Base-by-base conservation (phyloP, 345 rosid genomes). In the Populus euphratica region DNA sequence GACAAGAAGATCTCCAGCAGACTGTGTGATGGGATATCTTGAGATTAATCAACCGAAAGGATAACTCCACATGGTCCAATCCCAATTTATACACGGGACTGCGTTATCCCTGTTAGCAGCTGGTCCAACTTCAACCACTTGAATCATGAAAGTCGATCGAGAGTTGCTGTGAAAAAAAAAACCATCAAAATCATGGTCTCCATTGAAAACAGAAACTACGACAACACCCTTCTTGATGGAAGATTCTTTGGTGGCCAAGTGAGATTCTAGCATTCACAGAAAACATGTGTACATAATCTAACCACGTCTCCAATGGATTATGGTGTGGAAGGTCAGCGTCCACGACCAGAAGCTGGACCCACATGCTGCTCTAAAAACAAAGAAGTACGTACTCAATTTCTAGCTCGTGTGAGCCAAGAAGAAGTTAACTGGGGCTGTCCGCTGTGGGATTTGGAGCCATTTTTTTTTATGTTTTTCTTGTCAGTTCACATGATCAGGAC, bases 231-330 rank as follows among this genome's bases (percentile, higher is more conserved):
- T 33, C 43, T 33, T 21, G 12, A 6, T 56, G 70, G 25, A 54
- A 68, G 69, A 80, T 23, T 75, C 70, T 74, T 65, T 20, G 2
- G 49, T 14, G 13, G 27, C 14, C 21, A 44, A 43, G 54, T 29
- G 63, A 69, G 70, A 74, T 74, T 31, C 73, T 29, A 73, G 69
- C 41, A 29, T 78, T 68, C 82, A 72, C 63, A 63, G 18, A 43
- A 56, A 75, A 72, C 14, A 25, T 39, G 82, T 44, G 81, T n/a
- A 59, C 77, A 56, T 18, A 33, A 69, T 56, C 56, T 33, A 31
- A 41, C 69, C 81, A 79, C 78, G 77, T 73, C 65, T 50, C 56
- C 35, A 31, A 21, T 68, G 72, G 50, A 31, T 70, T 56, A 43
- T 62, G 67, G n/a, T 77, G 39, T 50, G 83, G 79, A 68, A 61